Conservation (phyloP, 73 alveolate genomes). For the Tetrahymena thermophila region DNA sequence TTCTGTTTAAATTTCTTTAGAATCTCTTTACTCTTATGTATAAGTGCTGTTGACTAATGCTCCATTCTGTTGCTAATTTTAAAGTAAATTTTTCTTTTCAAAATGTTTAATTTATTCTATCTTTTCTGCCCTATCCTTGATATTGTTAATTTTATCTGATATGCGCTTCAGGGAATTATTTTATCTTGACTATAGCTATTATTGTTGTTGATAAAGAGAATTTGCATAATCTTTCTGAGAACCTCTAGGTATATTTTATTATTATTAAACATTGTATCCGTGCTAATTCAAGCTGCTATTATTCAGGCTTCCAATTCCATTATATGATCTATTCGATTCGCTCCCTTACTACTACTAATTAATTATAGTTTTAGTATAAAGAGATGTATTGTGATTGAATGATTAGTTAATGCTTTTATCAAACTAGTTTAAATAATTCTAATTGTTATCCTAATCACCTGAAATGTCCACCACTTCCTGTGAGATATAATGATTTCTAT, state of each 20-base stretch:
- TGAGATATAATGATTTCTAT: background rate
- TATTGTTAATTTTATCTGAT: background rate
- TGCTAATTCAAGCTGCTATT: background rate
- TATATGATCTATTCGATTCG: background rate
- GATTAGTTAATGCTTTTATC: background rate
- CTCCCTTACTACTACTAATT: background rate
- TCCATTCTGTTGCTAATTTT: background rate
- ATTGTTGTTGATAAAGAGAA: background rate
- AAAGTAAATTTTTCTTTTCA: background rate
- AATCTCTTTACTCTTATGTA: background rate
- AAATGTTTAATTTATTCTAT: background rate
- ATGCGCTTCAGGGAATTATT: background rate
- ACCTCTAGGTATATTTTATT: background rate
- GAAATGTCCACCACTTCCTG: background rate
- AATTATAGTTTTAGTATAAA: background rate
- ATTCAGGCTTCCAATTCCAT: background rate
- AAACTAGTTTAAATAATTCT: background rate
- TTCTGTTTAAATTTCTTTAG: background rate
- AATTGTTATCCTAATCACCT: background rate
- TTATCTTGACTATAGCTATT: background rate
- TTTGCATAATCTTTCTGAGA: background rate
- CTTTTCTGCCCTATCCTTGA: background rate
- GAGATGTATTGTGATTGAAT: background rate
- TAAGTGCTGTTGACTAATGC: background rate
- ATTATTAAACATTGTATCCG: background rate